Evolutionary conservation across 495 filamentous ascomycete genomes (phyloP), one percentile per base, ranked within the genome.

Genomic region (Tuber calosporum): DNA sequence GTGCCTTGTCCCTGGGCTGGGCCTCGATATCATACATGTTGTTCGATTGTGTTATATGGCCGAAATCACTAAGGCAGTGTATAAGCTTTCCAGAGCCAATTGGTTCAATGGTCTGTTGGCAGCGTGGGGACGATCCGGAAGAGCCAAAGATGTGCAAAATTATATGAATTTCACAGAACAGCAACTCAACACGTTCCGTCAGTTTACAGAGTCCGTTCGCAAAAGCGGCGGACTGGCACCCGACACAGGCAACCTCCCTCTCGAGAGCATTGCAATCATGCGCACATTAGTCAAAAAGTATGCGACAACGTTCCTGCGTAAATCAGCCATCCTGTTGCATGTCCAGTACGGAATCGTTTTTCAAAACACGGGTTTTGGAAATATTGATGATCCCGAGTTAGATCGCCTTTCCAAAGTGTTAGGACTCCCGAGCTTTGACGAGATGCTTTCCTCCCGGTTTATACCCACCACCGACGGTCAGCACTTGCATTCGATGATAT

Each of bases 331-430:
- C 42, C 87, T 98, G 30, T 86, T 97, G 71, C 89, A 97, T 79
- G 92, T 96, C 67, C 91, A 92, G 71, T 92, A 91, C 81, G 94
- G 94, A 20, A 88, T 97, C 53, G 90, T 96, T 48, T 95, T 97
- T 83, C 91, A 92, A 68, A 89, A 87, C 79, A 89, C 91, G 17
- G 86, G 91, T 34, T 88, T 90, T 73, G 84, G 85, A 66, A 86
- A 88, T 70, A 83, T 89, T 0, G 89, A 90, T 77, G 86, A 86
- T 30, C 86, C 92, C 22, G 95, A 98, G 82, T 86, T 96, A n/a
- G 88, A 91, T 66, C 89, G 95, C 22, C 86, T 99, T 15, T 91
- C 91, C 5, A 86, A 89, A 75, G 85, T 86, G 13, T 84, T 99
- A 42, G 86, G 89, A 26, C 81, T 99, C 22, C 93, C 95, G 15